phyloP scores from a whole-genome alignment of 768 basidiomycete species.

The Phallus indusiatus region DNA sequence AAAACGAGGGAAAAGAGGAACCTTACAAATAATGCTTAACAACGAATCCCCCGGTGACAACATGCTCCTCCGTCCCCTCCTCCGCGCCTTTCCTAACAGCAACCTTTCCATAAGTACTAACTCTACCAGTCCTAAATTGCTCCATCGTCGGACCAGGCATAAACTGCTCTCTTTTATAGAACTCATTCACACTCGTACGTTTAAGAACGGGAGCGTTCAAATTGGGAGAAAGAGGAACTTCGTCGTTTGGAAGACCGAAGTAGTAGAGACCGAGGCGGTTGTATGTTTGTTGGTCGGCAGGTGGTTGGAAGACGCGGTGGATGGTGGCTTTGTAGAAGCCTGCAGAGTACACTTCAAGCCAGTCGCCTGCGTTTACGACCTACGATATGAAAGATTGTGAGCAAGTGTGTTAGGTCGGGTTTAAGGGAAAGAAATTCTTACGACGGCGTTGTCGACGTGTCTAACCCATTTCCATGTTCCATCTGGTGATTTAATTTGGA shows the following conservation, averaged over 20 bases:
- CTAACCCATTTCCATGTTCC: constrained; percentile 28
- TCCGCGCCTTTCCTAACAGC: constrained; percentile 22
- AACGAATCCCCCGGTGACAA: constrained; percentile 22
- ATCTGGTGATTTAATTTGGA: constrained; percentile 27
- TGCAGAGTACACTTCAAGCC: constrained; percentile 25
- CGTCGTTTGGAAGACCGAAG: constrained; percentile 26
- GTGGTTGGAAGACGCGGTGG: constrained; percentile 30
- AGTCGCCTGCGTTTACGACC: constrained; percentile 31
- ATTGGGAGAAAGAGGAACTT: constrained; percentile 21
- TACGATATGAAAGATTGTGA: constrained; percentile 15
- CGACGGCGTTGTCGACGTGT: constrained; percentile 28
- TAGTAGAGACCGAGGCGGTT: constrained; percentile 27
- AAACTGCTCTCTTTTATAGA: constrained; percentile 13
- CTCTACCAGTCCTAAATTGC: constrained; percentile 23
- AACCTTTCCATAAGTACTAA: constrained; percentile 22
- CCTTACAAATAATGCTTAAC: constrained; percentile 27
- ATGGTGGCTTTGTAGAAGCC: constrained; percentile 29
- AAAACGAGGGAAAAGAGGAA: no score
- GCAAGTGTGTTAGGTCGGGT: neutral
- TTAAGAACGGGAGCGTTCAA: constrained; percentile 24
- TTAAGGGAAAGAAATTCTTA: constrained; percentile 9
- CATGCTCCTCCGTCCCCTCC: constrained; percentile 24
- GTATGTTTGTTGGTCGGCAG: constrained; percentile 24
- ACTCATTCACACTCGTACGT: constrained; percentile 22
- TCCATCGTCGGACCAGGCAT: constrained; percentile 22